Evolutionary conservation across 495 filamentous ascomycete genomes (phyloP).

Genomic region (Podospora conica): DNA sequence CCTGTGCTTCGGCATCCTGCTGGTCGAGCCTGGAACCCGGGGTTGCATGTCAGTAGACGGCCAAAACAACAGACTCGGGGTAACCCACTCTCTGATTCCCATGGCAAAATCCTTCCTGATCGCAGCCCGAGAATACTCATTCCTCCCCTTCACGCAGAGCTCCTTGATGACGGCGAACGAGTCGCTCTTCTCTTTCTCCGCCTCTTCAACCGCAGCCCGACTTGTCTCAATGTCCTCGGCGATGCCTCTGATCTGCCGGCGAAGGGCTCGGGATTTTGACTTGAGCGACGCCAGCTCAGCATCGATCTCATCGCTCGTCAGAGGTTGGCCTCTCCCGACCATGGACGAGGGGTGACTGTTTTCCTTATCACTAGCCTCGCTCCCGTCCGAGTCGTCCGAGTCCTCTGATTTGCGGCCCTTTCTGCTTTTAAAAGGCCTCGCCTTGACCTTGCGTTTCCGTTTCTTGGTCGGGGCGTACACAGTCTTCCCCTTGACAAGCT

Average conservation of each 20-base stretch:
- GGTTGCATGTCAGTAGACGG: background rate
- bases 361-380: constrained; percentile 27
- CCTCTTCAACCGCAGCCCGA: constrained; percentile 16
- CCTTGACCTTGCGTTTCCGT: constrained; percentile 26
- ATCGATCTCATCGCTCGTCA: constrained; percentile 22
- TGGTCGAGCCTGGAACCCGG: constrained; percentile 25
- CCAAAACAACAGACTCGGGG: background rate
- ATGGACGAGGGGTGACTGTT: constrained; percentile 12
- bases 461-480: constrained; percentile 42
- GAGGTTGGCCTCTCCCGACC: constrained; percentile 1
- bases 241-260: constrained; percentile 3
- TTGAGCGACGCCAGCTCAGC: constrained; percentile 18
- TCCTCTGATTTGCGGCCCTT: constrained; percentile 21
- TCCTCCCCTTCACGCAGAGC: constrained; percentile 52
- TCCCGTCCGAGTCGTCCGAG: constrained; percentile 2
- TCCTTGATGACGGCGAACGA: constrained; percentile 33
- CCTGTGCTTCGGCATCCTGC: constrained; percentile 26
- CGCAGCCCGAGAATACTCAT: constrained; percentile 49
- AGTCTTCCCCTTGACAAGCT: constrained; percentile 41
- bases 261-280: constrained; percentile 27
- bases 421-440: constrained; percentile 12
- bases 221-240: constrained; percentile 8
- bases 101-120: constrained; percentile 57
- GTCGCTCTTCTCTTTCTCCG: constrained; percentile 18
- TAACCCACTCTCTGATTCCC: constrained; percentile 46